Percentiles rank a stretch among this genome's conserved stretches.
Conservation (phyloP, 139 green algal genomes). For the Mesotaenium endlicherianum region DNA sequence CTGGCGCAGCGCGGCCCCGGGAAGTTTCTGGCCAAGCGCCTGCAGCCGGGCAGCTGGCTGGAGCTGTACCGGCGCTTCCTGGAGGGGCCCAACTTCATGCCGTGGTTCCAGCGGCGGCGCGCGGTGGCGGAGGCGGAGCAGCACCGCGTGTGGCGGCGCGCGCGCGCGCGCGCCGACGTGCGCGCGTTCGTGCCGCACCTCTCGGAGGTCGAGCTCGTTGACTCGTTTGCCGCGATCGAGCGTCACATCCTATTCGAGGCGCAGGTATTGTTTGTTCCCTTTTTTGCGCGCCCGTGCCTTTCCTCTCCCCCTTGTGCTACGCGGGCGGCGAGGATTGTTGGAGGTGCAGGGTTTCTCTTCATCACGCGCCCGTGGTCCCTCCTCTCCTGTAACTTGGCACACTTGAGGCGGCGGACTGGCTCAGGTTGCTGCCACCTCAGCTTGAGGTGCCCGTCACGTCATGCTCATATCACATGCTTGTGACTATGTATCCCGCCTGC, state of each 20-base stretch:
- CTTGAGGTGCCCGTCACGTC: too few species aligned
- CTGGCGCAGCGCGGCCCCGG: slow-evolving; percentile 23
- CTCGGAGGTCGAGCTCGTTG: slow-evolving; percentile 32
- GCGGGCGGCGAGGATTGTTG: too few species aligned
- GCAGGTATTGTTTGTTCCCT: too few species aligned
- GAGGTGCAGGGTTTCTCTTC: too few species aligned
- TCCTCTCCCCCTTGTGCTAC: too few species aligned
- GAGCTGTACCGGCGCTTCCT: slow-evolving; percentile 74
- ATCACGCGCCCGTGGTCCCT: too few species aligned
- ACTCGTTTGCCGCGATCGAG: slow-evolving; percentile 35
- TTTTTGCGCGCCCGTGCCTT: too few species aligned
- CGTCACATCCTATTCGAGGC: slow-evolving; percentile 15
- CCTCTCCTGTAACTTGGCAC: too few species aligned
- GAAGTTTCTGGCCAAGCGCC: slow-evolving; percentile 37
- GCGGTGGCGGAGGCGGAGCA: slow-evolving; percentile 31
- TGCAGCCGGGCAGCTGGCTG: slow-evolving; percentile 46
- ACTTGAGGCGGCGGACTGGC: too few species aligned
- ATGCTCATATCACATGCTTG: too few species aligned
- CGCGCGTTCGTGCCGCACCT: slow-evolving; percentile 10
- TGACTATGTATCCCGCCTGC: too few species aligned
- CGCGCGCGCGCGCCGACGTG: slow-evolving; percentile 14
- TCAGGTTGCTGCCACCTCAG: too few species aligned
- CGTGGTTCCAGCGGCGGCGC: slow-evolving; percentile 67
- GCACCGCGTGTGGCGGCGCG: slow-evolving; percentile 27
- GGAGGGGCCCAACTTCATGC: slow-evolving; percentile 62